phyloP scores from a whole-genome alignment of 306 rosid species.

The Trifolium dubium region DNA sequence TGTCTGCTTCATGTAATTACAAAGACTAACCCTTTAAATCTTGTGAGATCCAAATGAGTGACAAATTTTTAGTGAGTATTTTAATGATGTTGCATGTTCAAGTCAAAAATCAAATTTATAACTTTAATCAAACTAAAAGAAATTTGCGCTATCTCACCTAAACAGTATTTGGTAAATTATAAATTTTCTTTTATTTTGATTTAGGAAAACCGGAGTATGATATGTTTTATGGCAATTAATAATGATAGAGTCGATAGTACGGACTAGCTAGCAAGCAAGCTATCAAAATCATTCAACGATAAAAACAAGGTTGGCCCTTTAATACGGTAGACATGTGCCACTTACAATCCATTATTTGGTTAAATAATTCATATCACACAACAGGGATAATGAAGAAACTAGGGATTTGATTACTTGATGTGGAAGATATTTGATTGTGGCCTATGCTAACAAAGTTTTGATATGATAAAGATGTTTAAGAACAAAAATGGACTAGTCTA shows the following conservation, averaged over 20 bases:
- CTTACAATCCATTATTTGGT: constrained; percentile 47
- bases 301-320: constrained; percentile 49
- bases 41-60: no score
- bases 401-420: constrained; percentile 3
- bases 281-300: constrained; percentile 40
- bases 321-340: constrained; percentile 52
- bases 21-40: no score
- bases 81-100: no score
- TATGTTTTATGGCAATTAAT: background rate
- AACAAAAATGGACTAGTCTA: constrained; percentile 47
- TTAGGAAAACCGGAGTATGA: no score
- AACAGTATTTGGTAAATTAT: no score
- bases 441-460: constrained; percentile 39
- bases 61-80: no score
- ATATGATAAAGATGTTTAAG: constrained; percentile 63
- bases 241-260: background rate
- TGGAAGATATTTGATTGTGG: constrained; percentile 31
- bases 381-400: constrained; percentile 23
- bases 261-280: constrained; percentile 29
- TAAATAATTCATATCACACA: constrained; percentile 53
- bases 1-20: no score
- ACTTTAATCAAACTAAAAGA: no score
- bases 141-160: no score
- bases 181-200: no score
- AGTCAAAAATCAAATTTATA: no score